Evolutionary conservation across 768 basidiomycete genomes (phyloP), one percentile per base, ranked within the genome.

Genomic region (Suillus bovinus): DNA sequence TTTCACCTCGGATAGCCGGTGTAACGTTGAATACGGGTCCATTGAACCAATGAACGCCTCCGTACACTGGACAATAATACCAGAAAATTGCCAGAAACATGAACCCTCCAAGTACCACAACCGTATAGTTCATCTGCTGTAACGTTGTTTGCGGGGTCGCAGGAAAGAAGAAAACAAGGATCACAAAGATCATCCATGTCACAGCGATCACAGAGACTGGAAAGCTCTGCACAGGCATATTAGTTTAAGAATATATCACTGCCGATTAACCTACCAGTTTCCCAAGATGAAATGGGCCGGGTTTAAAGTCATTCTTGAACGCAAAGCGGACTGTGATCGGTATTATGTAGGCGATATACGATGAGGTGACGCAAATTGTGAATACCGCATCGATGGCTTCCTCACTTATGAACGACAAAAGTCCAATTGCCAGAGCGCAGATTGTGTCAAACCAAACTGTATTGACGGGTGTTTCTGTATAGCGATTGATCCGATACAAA

Each of bases 171-270:
- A 72, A 69, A 22, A 73, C 70, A 22, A 71, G 42, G 27, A 66
- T 65, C 74, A 74, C 67, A 67, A 78, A 78, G 7, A 70, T 67
- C 78, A 79, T 79, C 66, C 75, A 79, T 2, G 66, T 67, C 0
- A 70, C 69, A 8, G 72, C 74, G 50, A 76, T 66, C 57, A 70
- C 66, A 3, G 77, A 68, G 22, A 74, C 68, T 6, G 74, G 73
- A 16, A 62, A 66, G 39, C 73, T 71, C 72, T 73, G 46, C 11
- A 22, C 4, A 6, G n/a, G 14, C 13, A 46, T 11, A 22, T 46
- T 13, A 46, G 44, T 6, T 46, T 13, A 13, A 13, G 5, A 22
- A 46, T 46, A 22, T 22, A 22, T 46, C 22, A 0, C 5, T 22
- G 44, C n/a, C 0, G 11, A 24, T 24, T 46, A 22, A 46, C 44